Conservation (phyloP, 805 yeast genomes). For the Cyberlindnera saturnus region DNA sequence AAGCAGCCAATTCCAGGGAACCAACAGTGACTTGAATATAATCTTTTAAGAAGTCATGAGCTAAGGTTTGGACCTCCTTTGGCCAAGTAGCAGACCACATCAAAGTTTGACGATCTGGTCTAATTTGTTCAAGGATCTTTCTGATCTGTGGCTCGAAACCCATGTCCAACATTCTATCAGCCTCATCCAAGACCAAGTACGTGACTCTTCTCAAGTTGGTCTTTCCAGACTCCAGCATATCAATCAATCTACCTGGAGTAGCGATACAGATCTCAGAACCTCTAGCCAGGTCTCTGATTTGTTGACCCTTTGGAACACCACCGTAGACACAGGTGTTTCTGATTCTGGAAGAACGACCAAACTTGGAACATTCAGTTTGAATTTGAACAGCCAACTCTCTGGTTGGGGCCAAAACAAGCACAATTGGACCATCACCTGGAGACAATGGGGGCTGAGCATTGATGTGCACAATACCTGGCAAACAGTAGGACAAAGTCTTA, state of each 20-base stretch:
- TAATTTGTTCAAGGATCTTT: constrained; percentile 94
- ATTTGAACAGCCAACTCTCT: constrained; percentile 98
- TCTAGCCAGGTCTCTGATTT: constrained; percentile 90
- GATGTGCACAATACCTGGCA: constrained; percentile 95
- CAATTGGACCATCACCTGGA: constrained; percentile 97
- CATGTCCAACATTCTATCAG: constrained; percentile 99
- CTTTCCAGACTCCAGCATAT: constrained; percentile 92
- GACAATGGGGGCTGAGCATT: constrained; percentile 93
- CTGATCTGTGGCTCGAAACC: constrained; percentile 99
- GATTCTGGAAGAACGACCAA: constrained; percentile 86
- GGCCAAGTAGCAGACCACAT: constrained; percentile 99
- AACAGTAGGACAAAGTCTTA: constrained; percentile 93
- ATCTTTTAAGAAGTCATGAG: constrained; percentile 85
- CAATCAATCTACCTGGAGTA: constrained; percentile 98
- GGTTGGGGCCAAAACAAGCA: constrained; percentile 92
- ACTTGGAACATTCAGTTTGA: constrained; percentile 92
- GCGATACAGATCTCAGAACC: constrained; percentile 97
- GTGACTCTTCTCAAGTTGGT: constrained; percentile 95
- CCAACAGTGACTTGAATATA: constrained; percentile 97
- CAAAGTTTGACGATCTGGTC: constrained; percentile 98
- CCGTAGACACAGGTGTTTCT: constrained; percentile 98
- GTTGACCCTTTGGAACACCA: constrained; percentile 98
- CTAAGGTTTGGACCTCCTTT: constrained; percentile 90
- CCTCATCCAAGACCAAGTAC: constrained; percentile 95
- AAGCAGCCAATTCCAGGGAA: constrained; percentile 91